Evolutionary conservation across 257 asterid species (phyloP), one percentile per base, ranked within the genome.

Genomic region (Salvia hispanica): DNA sequence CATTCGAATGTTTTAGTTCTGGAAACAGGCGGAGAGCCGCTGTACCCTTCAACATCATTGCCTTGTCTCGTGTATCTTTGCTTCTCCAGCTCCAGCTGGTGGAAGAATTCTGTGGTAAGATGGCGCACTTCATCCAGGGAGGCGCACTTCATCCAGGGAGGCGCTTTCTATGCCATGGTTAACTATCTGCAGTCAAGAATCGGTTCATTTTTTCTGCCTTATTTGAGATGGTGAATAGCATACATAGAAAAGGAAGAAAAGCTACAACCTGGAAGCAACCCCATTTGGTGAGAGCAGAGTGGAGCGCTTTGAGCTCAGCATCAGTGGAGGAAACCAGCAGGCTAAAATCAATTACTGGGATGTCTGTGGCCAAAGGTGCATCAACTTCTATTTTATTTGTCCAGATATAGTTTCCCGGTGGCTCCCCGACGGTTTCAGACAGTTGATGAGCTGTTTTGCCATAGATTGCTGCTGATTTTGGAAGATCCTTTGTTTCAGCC

Each of bases 251-350:
- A n/a, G n/a, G n/a, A n/a, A n/a, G n/a, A 9, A 2, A 28, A 39
- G 40, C 10, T 48, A 2, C 7, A 18, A 87, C 91, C 95, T 84
- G 95, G 77, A 87, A 81, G 82, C 82, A 86, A 45, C 95, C 86
- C 80, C 86, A 81, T 9, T 83, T 62, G 45, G 53, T 54, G 77
- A 87, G 85, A 63, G 91, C 86, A 18, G 81, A 70, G 6, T 55
- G 81, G 67, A 87, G 88, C 8, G 75, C 78, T 9, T 60, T 60
- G 47, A 86, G 86, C 71, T 83, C 57, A 6, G 62, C 66, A 10
- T 60, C n/a, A 3, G 72, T 12, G 6, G 43, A 57, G 36, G 58
- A 52, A 52, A 8, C 47, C 68, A 85, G 60, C 10, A 14, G 66
- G 39, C 57, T 39, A 33, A 80, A 15, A 74, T 80, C 88, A 7